Evolutionary conservation across 768 basidiomycete genomes (phyloP), one percentile per base, ranked within the genome.

Genomic region (Rhodotorula taiwanensis): DNA sequence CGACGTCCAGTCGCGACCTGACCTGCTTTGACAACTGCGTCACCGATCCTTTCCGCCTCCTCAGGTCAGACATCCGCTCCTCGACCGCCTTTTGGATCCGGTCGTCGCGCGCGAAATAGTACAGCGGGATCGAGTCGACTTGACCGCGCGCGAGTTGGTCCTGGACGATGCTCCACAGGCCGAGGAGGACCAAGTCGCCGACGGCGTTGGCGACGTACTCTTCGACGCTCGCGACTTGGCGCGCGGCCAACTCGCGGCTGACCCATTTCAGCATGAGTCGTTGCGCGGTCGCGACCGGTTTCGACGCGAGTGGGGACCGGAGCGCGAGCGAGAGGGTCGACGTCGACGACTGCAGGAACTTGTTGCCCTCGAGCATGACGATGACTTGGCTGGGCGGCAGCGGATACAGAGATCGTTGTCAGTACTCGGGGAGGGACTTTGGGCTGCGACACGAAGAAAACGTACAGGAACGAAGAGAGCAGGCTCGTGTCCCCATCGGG

Each of bases 281-380:
- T 41, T 84, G 83, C 9, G 93, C 89, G 13, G 82, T 81, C 34
- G 80, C 75, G 2, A 95, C 90, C 4, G 93, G 92, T 67, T 83
- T 81, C 10, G 50, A 25, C 3, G 34, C 27, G 30, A 50, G 58
- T 8, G 54, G 54, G 2, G 81, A 79, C 47, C 83, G 82, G 59
- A 95, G 77, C 5, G 89, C 85, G 47, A 85, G 81, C 0, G 84
- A 81, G 57, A 92, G 78, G 50, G 83, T 83, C 23, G 82, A 80
- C 6, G 84, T 81, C 62, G 90, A 83, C 4, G 83, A 80, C 61
- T 79, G 79, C n/a, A 98, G 82, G 88, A 89, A 95, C 65, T 83
- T 81, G 70, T 93, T 88, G 21, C 93, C 93, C 79, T 95, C 92
- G 59, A 88, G 90, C 93, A 97, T 97, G 70, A 98, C 83, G 41